Evolutionary conservation across 2,329 filamentous ascomycete species (phyloP).

Genomic region (Fusarium chuoi): DNA sequence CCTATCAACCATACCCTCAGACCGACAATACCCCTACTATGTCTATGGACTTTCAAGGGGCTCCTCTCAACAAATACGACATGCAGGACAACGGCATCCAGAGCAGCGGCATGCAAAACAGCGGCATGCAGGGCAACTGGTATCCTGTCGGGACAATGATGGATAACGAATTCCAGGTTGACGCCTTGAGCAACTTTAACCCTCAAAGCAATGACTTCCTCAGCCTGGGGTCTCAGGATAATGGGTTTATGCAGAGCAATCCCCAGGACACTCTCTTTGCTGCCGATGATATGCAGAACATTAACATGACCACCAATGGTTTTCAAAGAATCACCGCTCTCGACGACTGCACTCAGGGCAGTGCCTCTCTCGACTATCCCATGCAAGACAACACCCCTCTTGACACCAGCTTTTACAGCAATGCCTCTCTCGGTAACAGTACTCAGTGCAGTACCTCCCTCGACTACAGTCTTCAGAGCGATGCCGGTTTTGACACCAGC

Average conservation of each 20-base stretch:
- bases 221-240: background rate
- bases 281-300: background rate
- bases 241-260: background rate
- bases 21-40: background rate
- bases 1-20: background rate
- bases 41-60: background rate
- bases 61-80: background rate
- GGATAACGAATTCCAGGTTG: background rate
- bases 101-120: background rate
- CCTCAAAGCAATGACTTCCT: background rate
- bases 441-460: background rate
- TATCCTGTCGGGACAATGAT: background rate
- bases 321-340: background rate
- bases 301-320: background rate
- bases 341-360: background rate
- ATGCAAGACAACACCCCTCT: background rate
- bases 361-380: background rate
- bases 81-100: background rate
- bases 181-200: background rate
- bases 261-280: background rate
- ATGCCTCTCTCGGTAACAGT: background rate
- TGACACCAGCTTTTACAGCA: background rate
- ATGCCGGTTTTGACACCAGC: background rate
- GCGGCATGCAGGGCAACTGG: background rate
- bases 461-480: background rate